These are phyloP conservation scores for Vigna reflexopilosa DNA, from an alignment of 306 rosid species.

Conservation along the genomic window DNA sequence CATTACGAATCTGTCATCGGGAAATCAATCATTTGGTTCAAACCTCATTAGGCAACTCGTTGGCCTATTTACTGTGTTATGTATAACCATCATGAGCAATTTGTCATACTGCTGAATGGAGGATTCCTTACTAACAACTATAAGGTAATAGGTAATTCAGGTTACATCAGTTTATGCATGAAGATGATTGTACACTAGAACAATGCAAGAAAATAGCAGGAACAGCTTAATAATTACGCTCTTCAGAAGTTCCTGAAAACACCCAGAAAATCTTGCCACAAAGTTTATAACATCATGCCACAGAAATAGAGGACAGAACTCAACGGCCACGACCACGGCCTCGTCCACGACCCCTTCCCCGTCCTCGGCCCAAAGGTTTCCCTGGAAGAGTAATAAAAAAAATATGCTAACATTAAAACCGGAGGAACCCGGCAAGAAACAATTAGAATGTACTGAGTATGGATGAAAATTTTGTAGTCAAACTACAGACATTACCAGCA, in stretches of 20 bases:
- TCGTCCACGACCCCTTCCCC: conserved; percentile 88
- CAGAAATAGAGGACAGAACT: conserved; percentile 44
- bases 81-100: conserved; percentile 4
- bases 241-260: conserved; percentile 5
- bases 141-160: conserved; percentile 7
- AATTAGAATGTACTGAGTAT: background rate
- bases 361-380: conserved; percentile 80
- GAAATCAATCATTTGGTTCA: background rate
- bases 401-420: conserved; percentile 9
- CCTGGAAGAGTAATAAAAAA: conserved; percentile 55
- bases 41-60: background rate
- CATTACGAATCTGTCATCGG: background rate
- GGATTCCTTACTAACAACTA: conserved; percentile 9
- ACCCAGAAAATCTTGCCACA: conserved; percentile 4
- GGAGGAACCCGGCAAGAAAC: conserved; percentile 7
- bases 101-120: conserved; percentile 8
- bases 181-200: background rate
- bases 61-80: conserved; percentile 2
- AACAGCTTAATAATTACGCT: background rate
- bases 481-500: conserved; percentile 64
- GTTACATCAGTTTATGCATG: conserved; percentile 6
- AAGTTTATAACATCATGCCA: conserved; percentile 46
- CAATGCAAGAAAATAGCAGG: conserved; percentile 20
- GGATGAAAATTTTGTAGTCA: conserved; percentile 4
- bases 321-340: conserved; percentile 89